A percentile compares a stretch with the other conserved stretches of the same genome.
Evolutionary conservation across 2,329 filamentous ascomycete species (phyloP).

Genomic region (Fusarium austroafricanum): DNA sequence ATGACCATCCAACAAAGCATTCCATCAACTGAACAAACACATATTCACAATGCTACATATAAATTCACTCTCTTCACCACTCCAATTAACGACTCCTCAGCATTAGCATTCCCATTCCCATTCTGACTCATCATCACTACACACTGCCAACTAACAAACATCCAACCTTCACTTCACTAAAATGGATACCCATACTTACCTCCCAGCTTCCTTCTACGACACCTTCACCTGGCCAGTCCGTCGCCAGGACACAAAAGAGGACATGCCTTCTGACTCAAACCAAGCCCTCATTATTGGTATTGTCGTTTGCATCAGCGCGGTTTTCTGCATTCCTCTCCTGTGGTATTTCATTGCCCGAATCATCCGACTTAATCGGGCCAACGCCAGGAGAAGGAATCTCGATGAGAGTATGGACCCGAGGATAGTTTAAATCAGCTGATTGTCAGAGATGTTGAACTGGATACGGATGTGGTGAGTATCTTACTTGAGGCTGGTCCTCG

Average conservation of each 20-base stretch:
- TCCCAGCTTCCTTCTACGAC: slow-evolving; percentile 1
- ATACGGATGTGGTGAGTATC: not conserved
- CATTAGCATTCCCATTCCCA: too few species aligned
- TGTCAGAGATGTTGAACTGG: too few species aligned
- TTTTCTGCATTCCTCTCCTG: slow-evolving; percentile 15
- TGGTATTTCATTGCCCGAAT: slow-evolving; percentile 1
- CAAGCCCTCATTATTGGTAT: slow-evolving; percentile 5
- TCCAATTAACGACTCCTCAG: too few species aligned
- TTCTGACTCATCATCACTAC: not conserved
- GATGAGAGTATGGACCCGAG: not conserved
- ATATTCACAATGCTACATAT: not conserved
- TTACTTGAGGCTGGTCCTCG: not conserved
- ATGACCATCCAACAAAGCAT: not conserved
- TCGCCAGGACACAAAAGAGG: not conserved
- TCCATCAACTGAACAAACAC: not conserved
- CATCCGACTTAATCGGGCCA: not conserved
- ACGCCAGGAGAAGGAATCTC: not conserved
- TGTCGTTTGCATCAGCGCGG: slow-evolving; percentile 9
- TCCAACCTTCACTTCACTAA: not conserved
- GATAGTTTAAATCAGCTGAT: too few species aligned
- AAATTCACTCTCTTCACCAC: not conserved
- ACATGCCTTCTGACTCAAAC: not conserved
- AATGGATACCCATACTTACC: slow-evolving; percentile 9
- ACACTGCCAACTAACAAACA: not conserved
- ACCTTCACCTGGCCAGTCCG: slow-evolving; percentile 14